Conservation (phyloP, 768 basidiomycete genomes). For the Fibroporia radiculosa region DNA sequence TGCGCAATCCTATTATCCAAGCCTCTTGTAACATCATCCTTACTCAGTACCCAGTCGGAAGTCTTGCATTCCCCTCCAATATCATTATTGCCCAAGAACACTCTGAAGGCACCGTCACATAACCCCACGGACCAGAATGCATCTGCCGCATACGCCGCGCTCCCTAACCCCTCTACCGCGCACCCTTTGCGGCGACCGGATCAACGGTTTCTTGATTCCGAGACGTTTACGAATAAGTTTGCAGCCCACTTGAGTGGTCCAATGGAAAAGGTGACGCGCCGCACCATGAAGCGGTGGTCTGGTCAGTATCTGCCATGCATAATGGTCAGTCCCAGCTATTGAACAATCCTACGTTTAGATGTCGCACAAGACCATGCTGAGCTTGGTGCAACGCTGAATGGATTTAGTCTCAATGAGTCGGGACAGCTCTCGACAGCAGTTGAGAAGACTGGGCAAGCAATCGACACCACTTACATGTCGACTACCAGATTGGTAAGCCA, state of each 20-base stretch:
- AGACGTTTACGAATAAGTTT: constrained; percentile 94
- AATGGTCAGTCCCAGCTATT: not conserved
- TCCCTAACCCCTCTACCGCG: constrained; percentile 85
- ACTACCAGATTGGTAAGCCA: constrained; percentile 76
- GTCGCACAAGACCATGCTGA: constrained; percentile 83
- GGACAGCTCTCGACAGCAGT: constrained; percentile 71
- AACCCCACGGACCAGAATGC: constrained; percentile 79
- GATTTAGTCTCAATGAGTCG: constrained; percentile 84
- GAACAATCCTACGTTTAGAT: constrained; percentile 52
- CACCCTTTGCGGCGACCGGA: constrained; percentile 90
- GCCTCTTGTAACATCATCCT: not conserved
- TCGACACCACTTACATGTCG: constrained; percentile 89
- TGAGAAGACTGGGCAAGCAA: constrained; percentile 95
- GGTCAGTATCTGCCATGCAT: constrained; percentile 40
- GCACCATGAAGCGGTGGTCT: constrained; percentile 91
- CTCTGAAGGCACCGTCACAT: constrained; percentile 90
- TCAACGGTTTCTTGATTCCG: constrained; percentile 92
- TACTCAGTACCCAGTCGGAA: constrained; percentile 52
- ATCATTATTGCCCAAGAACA: constrained; percentile 89
- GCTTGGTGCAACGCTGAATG: constrained; percentile 86
- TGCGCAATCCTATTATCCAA: constrained; percentile 27
- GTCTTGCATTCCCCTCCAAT: constrained; percentile 90
- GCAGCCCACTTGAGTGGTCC: constrained; percentile 84
- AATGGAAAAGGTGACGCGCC: constrained; percentile 94
- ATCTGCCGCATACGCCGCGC: constrained; percentile 67